Conservation (phyloP, 2,329 filamentous ascomycete genomes). For the Fusarium setosum region DNA sequence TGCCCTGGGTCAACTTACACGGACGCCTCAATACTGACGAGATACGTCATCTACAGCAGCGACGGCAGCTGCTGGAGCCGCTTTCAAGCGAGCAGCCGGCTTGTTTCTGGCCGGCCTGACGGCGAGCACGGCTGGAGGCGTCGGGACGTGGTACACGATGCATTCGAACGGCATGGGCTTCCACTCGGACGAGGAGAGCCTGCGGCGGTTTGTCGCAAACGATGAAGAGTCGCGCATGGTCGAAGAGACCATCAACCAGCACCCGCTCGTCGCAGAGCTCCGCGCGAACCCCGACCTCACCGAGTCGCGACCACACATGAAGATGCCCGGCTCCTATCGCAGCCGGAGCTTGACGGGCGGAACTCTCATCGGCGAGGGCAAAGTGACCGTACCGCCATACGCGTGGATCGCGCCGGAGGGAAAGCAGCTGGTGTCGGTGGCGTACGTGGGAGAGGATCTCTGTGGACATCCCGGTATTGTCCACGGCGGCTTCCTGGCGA, state of each 20-base stretch:
- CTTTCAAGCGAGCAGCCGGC: slow-evolving; percentile 39
- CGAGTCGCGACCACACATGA: slow-evolving; percentile 88
- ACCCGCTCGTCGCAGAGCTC: slow-evolving; percentile 78
- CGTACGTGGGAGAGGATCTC: slow-evolving; percentile 81
- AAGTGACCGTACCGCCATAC: slow-evolving; percentile 84
- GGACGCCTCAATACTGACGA: slow-evolving; percentile 23
- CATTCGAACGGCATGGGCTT: slow-evolving; percentile 51
- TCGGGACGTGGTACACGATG: slow-evolving; percentile 51
- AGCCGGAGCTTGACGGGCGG: slow-evolving; percentile 84
- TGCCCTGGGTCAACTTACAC: neutral
- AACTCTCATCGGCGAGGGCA: slow-evolving; percentile 78
- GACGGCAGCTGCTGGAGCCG: slow-evolving; percentile 28
- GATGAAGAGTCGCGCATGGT: slow-evolving; percentile 69
- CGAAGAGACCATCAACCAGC: slow-evolving; percentile 78
- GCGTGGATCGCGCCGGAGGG: slow-evolving; percentile 79
- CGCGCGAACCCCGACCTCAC: slow-evolving; percentile 73
- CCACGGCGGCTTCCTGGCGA: slow-evolving; percentile 92
- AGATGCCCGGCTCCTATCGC: slow-evolving; percentile 79
- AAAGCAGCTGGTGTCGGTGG: slow-evolving; percentile 76
- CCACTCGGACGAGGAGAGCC: slow-evolving; percentile 75
- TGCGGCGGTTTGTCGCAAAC: slow-evolving; percentile 70
- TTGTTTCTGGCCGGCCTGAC: slow-evolving; percentile 45
- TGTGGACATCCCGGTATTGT: slow-evolving; percentile 93
- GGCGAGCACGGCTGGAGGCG: slow-evolving; percentile 47
- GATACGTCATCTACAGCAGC: slow-evolving; percentile 7